These are phyloP conservation scores for Gastrodia elata DNA, from an alignment of 106 monocot species.

Conservation along the genomic window DNA sequence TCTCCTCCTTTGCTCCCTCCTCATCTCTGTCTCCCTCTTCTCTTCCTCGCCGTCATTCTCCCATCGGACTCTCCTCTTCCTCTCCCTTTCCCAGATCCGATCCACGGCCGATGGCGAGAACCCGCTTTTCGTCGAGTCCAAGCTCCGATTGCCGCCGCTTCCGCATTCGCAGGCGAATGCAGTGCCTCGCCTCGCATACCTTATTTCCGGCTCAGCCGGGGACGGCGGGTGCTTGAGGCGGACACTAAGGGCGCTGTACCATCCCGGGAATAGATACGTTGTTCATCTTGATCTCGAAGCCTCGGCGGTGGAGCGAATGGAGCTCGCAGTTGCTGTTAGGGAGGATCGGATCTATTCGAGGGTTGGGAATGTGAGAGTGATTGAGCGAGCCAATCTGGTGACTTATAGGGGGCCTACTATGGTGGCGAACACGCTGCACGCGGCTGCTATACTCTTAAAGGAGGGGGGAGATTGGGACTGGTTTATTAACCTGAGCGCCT, in stretches of 20 bases:
- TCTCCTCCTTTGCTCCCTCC: constrained; percentile 12
- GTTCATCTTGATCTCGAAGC: constrained; percentile 40
- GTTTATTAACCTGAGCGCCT: constrained; percentile 64
- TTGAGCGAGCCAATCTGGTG: constrained; percentile 33
- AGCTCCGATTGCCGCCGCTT: constrained; percentile 12
- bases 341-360: constrained; percentile 15
- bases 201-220: constrained; percentile 41
- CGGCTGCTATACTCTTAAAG: constrained; percentile 42
- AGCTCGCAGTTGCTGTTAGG: constrained; percentile 13
- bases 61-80: neutral
- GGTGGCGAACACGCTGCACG: constrained; percentile 63
- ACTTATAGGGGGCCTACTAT: constrained; percentile 63
- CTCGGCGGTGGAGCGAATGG: constrained; percentile 25
- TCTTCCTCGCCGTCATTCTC: constrained; percentile 9
- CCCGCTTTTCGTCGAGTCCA: constrained; percentile 33
- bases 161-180: neutral
- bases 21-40: constrained; percentile 4
- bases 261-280: constrained; percentile 32
- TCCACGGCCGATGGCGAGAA: neutral
- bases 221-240: constrained; percentile 22
- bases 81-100: neutral
- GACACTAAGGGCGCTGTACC: constrained; percentile 21
- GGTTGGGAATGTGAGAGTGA: constrained; percentile 28
- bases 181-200: constrained; percentile 33
- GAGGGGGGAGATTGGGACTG: constrained; percentile 49